Base-by-base conservation (phyloP, 441 rosid species). In the Arabidopsis hybrid region DNA sequence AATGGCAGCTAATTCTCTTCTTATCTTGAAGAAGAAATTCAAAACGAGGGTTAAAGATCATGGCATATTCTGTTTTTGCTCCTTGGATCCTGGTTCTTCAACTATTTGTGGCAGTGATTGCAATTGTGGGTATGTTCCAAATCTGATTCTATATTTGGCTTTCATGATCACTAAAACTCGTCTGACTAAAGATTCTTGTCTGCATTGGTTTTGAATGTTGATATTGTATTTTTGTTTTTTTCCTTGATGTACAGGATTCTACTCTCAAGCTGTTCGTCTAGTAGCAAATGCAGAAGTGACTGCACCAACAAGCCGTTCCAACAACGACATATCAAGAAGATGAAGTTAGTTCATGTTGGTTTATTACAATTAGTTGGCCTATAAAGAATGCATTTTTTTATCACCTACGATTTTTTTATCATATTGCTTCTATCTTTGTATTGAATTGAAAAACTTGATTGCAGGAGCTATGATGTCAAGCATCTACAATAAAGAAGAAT, bases 61-160 rank as follows among this genome's bases (percentile, higher is more conserved):
- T 79, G 99, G 99, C 60, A 95, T 95, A 70, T 95, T 95, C n/a
- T 84, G 99, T 76, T 85, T 97, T 69, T 95, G 98, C 79, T 78
- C 80, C 45, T 47, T 6, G 21, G 58, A 61, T 53, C 14, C 87
- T 11, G 92, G 81, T 79, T 89, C 97, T 71, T 82, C 97, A 40
- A 75, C 58, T 34, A 82, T 87, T 5, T 93, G 99, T 66, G 90
- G 78, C 65, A 84, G 83, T 81, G 93, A 91, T 81, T 93, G 99
- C 83, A 89, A 76, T 74, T 95, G 99, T 52, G 97, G 94, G 99
- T 95, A 91, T 16, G 66, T 11, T 60, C 12, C 57, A 38, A 43
- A 38, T 56, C 26, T 21, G 26, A 21, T 2, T 21, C 26, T 21
- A 21, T 21, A 1, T 21, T 1, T 21, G 26, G 26, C 26, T 21